Conservation (phyloP, 305 asterid species). For the Solanum chacoense region DNA sequence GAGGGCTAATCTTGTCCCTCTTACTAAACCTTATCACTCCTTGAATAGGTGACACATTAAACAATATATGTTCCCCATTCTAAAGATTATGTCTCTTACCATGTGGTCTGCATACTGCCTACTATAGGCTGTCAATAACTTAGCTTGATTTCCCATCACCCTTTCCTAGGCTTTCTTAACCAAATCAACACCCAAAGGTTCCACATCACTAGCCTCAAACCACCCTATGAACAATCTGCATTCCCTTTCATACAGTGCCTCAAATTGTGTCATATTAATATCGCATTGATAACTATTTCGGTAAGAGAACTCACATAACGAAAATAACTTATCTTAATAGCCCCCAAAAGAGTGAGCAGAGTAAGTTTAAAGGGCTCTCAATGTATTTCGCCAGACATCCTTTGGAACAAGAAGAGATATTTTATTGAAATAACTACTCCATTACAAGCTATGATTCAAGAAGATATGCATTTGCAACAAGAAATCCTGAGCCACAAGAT, state of each 20-base stretch:
- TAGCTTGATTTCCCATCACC: neutral
- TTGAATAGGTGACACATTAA: neutral
- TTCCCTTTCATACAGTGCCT: neutral
- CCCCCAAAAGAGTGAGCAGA: no score
- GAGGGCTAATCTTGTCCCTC: no score
- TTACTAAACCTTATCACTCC: neutral
- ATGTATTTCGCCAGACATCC: no score
- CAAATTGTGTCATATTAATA: neutral
- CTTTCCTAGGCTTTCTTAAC: neutral
- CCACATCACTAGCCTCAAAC: neutral
- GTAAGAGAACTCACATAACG: neutral
- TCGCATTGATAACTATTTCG: neutral
- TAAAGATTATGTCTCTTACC: no score
- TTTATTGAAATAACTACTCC: no score
- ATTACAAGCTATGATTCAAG: no score
- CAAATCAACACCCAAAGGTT: neutral
- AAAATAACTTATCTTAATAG: neutral
- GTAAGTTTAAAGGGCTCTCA: no score
- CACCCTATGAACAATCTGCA: neutral
- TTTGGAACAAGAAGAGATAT: no score
- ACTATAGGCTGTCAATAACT: neutral
- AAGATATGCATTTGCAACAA: no score
- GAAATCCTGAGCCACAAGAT: no score
- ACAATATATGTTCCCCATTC: neutral
- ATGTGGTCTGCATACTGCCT: neutral